Conservation (phyloP, 2,329 filamentous ascomycete genomes). For the Nectriaceae sp. region DNA sequence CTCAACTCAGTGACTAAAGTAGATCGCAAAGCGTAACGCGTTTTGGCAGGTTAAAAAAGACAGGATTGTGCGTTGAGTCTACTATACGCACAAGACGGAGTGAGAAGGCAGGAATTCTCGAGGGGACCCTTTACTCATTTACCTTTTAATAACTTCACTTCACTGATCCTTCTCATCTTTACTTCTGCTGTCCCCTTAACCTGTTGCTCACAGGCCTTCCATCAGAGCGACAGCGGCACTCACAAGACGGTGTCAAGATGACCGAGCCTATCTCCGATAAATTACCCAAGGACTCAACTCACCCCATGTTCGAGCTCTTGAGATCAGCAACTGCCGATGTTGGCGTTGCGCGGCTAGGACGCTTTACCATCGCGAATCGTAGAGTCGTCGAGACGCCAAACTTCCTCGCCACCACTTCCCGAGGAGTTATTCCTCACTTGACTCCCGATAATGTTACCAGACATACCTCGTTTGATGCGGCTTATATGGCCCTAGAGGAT, state of each 20-base stretch:
- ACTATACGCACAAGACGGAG: too few relatives aligned
- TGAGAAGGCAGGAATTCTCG: too few relatives aligned
- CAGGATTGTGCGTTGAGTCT: too few relatives aligned
- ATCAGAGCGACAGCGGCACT: too few relatives aligned
- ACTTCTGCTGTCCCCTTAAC: too few relatives aligned
- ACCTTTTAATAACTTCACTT: too few relatives aligned
- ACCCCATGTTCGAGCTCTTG: slow-evolving; percentile 48
- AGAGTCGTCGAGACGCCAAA: slow-evolving; percentile 78
- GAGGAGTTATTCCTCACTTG: slow-evolving; percentile 84
- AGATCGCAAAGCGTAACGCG: too few relatives aligned
- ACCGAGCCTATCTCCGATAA: slow-evolving; percentile 21
- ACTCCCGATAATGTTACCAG: slow-evolving; percentile 78
- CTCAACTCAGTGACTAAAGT: too few relatives aligned
- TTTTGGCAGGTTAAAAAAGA: too few relatives aligned
- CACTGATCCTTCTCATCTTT: too few relatives aligned
- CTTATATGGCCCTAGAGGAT: slow-evolving; percentile 87
- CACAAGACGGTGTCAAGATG: slow-evolving; percentile 30
- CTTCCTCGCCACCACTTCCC: slow-evolving; percentile 77
- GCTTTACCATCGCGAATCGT: slow-evolving; percentile 62
- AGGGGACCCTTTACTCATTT: too few relatives aligned
- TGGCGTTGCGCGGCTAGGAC: slow-evolving; percentile 64
- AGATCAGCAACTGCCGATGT: slow-evolving; percentile 41
- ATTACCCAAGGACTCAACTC: slow-evolving; percentile 19
- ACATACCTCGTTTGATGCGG: slow-evolving; percentile 64
- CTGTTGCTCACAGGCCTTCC: too few relatives aligned